phyloP scores from a whole-genome alignment of 2,329 filamentous ascomycete genomes.

The Sporothrix mexicana region DNA sequence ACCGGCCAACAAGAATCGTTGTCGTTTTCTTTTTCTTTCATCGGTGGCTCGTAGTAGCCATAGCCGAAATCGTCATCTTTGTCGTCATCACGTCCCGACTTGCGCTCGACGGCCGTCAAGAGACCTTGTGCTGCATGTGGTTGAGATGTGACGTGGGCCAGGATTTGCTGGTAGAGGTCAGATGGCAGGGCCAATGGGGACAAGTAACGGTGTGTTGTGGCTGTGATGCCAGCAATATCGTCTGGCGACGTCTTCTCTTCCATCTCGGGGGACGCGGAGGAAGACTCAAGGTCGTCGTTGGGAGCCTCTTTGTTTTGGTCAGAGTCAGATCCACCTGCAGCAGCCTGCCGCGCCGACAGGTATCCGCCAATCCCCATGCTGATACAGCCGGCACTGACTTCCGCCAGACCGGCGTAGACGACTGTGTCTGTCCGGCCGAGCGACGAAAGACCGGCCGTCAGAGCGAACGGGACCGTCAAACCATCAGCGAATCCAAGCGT shows the following conservation, averaged over 20 bases:
- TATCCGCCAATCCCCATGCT: constrained; percentile 77
- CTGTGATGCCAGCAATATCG: not conserved
- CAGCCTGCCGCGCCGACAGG: constrained; percentile 57
- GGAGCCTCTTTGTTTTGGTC: constrained; percentile 29
- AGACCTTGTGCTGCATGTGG: constrained; percentile 29
- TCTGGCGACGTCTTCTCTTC: constrained; percentile 40
- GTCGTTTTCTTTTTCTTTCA: constrained; percentile 24
- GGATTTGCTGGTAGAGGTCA: constrained; percentile 37
- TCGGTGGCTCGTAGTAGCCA: constrained; percentile 27
- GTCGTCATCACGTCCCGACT: not conserved
- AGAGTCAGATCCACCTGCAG: constrained; percentile 12
- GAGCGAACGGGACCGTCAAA: constrained; percentile 74
- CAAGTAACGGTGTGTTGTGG: constrained; percentile 36
- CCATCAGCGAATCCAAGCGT: constrained; percentile 78
- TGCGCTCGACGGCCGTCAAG: not conserved
- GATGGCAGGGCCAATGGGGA: constrained; percentile 38
- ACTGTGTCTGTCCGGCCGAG: constrained; percentile 66
- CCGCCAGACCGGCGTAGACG: constrained; percentile 71
- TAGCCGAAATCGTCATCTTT: constrained; percentile 24
- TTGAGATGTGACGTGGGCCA: constrained; percentile 34
- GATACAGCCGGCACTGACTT: constrained; percentile 73
- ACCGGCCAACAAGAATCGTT: constrained; percentile 38
- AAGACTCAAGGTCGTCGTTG: constrained; percentile 26
- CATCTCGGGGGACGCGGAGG: constrained; percentile 34
- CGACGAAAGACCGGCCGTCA: constrained; percentile 71